Evolutionary conservation across 805 yeast species (phyloP).

Genomic region (Wickerhamomyces silvicola): DNA sequence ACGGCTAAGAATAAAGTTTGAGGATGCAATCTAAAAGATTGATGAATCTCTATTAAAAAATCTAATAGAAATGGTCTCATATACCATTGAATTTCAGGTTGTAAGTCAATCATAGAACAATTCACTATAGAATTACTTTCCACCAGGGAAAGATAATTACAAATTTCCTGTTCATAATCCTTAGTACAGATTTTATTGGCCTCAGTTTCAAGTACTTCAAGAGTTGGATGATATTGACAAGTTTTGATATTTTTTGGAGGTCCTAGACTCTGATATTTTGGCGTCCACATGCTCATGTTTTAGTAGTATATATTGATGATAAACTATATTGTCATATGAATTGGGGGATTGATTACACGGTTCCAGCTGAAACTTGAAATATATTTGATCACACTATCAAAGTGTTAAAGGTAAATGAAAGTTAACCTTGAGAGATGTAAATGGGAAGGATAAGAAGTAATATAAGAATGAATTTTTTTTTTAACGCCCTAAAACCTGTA

Average conservation of each 20-base stretch:
- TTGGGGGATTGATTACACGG: background rate
- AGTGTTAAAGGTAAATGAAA: no score
- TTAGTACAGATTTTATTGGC: slow-evolving; percentile 33
- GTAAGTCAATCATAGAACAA: slow-evolving; percentile 62
- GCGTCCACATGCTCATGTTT: slow-evolving; percentile 12
- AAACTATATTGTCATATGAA: background rate
- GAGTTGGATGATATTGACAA: slow-evolving; percentile 27
- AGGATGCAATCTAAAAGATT: slow-evolving; percentile 52
- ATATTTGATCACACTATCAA: no score
- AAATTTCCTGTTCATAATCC: slow-evolving; percentile 39
- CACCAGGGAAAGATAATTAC: slow-evolving; percentile 30
- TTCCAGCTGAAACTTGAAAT: no score
- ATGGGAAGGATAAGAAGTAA: no score
- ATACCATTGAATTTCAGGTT: slow-evolving; percentile 77
- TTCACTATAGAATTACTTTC: slow-evolving; percentile 28
- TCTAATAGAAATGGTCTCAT: slow-evolving; percentile 78
- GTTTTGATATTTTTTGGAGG: slow-evolving; percentile 24
- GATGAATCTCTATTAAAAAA: slow-evolving; percentile 63
- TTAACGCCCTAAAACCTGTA: no score
- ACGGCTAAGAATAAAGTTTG: slow-evolving; percentile 64
- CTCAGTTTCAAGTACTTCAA: slow-evolving; percentile 39
- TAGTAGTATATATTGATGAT: background rate
- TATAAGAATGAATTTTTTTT: no score
- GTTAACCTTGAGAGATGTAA: no score
- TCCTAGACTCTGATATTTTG: slow-evolving; percentile 17